phyloP scores from a whole-genome alignment of 169 alveolate species.

The Plasmodium malariae region DNA sequence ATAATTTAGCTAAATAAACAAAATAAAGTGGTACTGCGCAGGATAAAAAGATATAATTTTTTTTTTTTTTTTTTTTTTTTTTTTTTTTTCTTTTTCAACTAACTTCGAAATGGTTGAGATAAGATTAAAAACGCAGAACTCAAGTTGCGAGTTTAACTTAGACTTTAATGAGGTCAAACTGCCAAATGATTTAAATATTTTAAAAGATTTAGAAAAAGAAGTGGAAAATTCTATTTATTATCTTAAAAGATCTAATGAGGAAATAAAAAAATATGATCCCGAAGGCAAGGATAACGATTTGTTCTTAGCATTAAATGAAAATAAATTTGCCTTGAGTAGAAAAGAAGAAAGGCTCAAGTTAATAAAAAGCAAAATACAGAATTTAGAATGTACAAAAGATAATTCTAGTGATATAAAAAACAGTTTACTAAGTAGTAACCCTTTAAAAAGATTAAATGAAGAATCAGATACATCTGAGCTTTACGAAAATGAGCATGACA shows the following conservation, averaged over 20 bases:
- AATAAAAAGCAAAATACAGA: constrained; percentile 30
- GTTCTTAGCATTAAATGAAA: constrained; percentile 69
- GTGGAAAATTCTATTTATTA: constrained; percentile 59
- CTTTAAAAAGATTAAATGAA: background rate
- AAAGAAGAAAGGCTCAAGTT: constrained; percentile 48
- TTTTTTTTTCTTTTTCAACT: background rate
- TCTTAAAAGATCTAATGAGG: constrained; percentile 65
- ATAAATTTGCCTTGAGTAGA: constrained; percentile 39
- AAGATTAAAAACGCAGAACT: constrained; percentile 22
- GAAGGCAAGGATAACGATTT: constrained; percentile 50
- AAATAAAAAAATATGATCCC: constrained; percentile 59
- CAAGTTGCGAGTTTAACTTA: constrained; percentile 51
- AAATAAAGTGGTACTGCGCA: too few species aligned
- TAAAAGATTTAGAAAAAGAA: constrained; percentile 67
- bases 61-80: background rate
- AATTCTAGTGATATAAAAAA: background rate
- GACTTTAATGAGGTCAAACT: constrained; percentile 59
- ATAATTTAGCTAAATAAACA: too few species aligned
- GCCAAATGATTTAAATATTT: constrained; percentile 52
- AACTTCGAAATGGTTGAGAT: constrained; percentile 44
- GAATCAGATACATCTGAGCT: background rate
- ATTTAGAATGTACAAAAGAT: background rate
- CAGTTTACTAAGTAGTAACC: background rate
- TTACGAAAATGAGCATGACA: background rate
- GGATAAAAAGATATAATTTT: too few species aligned